phyloP scores from a whole-genome alignment of 805 yeast genomes.

The Lachancea sp. region DNA sequence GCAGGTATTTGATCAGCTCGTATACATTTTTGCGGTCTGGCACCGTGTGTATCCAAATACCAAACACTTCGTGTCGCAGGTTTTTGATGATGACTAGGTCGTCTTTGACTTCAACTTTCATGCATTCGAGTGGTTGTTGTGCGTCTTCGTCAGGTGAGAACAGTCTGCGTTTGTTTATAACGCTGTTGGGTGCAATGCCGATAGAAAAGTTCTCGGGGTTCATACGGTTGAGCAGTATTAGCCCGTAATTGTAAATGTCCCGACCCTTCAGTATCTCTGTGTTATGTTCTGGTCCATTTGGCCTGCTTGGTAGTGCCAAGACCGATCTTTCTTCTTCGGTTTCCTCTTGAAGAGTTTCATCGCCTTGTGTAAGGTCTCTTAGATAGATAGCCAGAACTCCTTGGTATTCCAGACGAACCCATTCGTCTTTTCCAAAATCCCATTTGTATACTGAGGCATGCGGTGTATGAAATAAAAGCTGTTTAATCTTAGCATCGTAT shows the following conservation, averaged over 20 bases:
- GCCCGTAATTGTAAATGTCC: conserved; percentile 54
- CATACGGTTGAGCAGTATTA: conserved; percentile 60
- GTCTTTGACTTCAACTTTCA: conserved; percentile 63
- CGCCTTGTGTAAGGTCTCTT: conserved; percentile 36
- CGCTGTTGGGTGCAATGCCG: conserved; percentile 56
- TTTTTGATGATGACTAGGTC: conserved; percentile 65
- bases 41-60: conserved; percentile 70
- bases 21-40: conserved; percentile 57
- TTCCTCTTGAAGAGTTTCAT: conserved; percentile 16
- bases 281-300: conserved; percentile 5
- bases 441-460: conserved; percentile 67
- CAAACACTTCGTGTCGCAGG: conserved; percentile 62
- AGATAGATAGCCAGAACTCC: conserved; percentile 66
- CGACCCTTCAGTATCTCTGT: conserved; percentile 22
- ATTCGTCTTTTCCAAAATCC: conserved; percentile 49
- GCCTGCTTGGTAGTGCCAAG: conserved; percentile 5
- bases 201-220: conserved; percentile 66
- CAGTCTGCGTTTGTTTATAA: conserved; percentile 37
- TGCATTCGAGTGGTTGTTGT: conserved; percentile 35
- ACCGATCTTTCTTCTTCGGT: conserved; percentile 25
- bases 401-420: conserved; percentile 65
- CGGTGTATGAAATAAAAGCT: conserved; percentile 59
- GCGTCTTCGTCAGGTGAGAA: conserved; percentile 28
- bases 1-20: conserved; percentile 36
- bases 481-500: conserved; percentile 67